Percentiles rank a stretch among this genome's conserved stretches.
Conservation (phyloP, 352 stramenopile genomes). For the Globisporangium recalcitrans region DNA sequence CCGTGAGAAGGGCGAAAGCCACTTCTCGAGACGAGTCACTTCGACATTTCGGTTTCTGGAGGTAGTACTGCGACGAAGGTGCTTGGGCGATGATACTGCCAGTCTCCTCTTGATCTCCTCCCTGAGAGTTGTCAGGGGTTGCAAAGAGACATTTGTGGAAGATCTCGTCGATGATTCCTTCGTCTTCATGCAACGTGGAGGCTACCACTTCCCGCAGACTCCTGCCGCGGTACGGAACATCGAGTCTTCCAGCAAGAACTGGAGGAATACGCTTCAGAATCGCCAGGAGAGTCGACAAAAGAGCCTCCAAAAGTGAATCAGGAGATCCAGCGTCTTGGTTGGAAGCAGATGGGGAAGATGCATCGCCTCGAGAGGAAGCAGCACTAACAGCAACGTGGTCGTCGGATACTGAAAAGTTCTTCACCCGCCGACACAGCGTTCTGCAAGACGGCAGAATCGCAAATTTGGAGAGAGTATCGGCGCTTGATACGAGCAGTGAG, state of each 20-base stretch:
- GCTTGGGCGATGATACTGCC: conserved; percentile 15
- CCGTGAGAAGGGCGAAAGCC: conserved; percentile 72
- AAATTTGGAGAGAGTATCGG: conserved; percentile 37
- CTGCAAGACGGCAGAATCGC: conserved; percentile 38
- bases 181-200: conserved; percentile 40
- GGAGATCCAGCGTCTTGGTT: conserved; percentile 12
- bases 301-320: conserved; percentile 45
- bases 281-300: conserved; percentile 52
- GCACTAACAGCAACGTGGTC: not conserved
- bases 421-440: conserved; percentile 48
- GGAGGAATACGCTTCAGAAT: conserved; percentile 54
- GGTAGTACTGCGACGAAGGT: conserved; percentile 61
- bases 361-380: not conserved
- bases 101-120: conserved; percentile 16
- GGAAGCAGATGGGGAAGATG: not conserved
- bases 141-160: conserved; percentile 71
- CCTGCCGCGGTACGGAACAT: conserved; percentile 34
- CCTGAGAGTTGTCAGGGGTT: conserved; percentile 25
- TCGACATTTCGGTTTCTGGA: conserved; percentile 79
- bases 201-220: conserved; percentile 49
- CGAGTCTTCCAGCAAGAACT: conserved; percentile 37
- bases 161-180: conserved; percentile 64
- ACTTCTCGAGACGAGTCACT: conserved; percentile 65
- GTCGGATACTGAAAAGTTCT: conserved; percentile 27
- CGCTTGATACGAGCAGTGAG: conserved; percentile 47